Conservation (phyloP, 192 early-diverging fungal genomes). For the Coemansia sp. region DNA sequence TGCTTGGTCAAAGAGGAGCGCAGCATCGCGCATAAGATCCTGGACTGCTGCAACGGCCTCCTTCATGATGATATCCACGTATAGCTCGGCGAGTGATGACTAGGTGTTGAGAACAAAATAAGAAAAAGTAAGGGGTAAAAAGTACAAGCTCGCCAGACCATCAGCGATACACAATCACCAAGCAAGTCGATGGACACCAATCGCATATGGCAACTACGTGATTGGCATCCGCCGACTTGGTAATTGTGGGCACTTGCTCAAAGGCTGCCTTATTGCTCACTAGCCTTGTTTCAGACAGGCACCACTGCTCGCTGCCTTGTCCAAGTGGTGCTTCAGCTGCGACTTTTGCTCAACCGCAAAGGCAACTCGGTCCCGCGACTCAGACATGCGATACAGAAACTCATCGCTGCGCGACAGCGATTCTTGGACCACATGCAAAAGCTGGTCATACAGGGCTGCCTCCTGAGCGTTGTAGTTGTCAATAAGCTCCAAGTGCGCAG, state of each 20-base stretch:
- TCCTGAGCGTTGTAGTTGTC: constrained; percentile 39
- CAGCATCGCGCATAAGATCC: constrained; percentile 54
- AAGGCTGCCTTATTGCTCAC: neutral
- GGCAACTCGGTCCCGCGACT: constrained; percentile 44
- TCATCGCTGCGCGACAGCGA: constrained; percentile 53
- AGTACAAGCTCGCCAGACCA: neutral
- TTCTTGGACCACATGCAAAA: constrained; percentile 48
- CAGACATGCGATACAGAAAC: constrained; percentile 45
- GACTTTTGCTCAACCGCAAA: constrained; percentile 46
- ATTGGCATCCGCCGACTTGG: neutral
- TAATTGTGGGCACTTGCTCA: neutral
- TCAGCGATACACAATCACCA: too few species aligned
- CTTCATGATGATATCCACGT: constrained; percentile 33
- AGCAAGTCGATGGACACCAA: too few species aligned
- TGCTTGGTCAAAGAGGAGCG: constrained; percentile 45
- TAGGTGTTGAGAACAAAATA: neutral
- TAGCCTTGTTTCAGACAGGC: neutral
- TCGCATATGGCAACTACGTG: neutral
- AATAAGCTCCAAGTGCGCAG: constrained; percentile 41
- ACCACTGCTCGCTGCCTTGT: constrained; percentile 12
- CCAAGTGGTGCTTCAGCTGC: constrained; percentile 44
- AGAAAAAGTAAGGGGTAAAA: neutral
- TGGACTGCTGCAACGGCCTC: constrained; percentile 36
- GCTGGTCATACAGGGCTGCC: constrained; percentile 33
- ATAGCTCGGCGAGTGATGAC: neutral